Evolutionary conservation across 2,329 filamentous ascomycete species (phyloP).

Genomic region (Botrytis aclada): DNA sequence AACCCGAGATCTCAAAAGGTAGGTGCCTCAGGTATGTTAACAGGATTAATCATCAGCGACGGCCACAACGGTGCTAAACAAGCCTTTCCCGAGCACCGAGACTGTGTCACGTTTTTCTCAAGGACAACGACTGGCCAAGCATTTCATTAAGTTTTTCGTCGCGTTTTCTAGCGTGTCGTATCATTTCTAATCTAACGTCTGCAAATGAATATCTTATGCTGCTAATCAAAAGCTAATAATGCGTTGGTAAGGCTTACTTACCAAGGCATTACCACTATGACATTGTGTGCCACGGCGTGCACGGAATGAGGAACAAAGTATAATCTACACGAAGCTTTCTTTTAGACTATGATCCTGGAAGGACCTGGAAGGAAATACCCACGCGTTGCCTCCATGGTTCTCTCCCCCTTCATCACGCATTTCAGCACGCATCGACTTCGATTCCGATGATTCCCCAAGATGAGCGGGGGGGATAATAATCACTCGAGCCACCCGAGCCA

Average conservation of each 20-base stretch:
- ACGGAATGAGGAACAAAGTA: not conserved
- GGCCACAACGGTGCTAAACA: not conserved
- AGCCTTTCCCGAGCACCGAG: not conserved
- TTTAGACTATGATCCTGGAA: not conserved
- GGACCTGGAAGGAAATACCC: not conserved
- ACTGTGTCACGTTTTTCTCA: not conserved
- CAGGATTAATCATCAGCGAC: not conserved
- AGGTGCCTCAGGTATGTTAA: not conserved
- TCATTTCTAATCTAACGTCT: not conserved
- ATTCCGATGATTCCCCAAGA: slow-evolving; percentile 7
- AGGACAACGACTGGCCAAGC: not conserved
- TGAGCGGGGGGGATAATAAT: not conserved
- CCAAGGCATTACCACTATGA: not conserved
- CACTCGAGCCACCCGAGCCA: not conserved
- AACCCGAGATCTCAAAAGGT: not conserved
- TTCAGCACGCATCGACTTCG: not conserved
- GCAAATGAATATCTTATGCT: not conserved
- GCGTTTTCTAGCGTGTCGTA: not conserved
- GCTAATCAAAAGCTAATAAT: not conserved
- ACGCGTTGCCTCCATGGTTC: not conserved
- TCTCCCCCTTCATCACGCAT: not conserved
- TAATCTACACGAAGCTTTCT: not conserved
- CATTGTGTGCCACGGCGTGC: not conserved
- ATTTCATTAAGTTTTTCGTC: not conserved
- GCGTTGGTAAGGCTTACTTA: not conserved